Conservation (phyloP, 2,329 filamentous ascomycete genomes). For the Alternaria gaisen region DNA sequence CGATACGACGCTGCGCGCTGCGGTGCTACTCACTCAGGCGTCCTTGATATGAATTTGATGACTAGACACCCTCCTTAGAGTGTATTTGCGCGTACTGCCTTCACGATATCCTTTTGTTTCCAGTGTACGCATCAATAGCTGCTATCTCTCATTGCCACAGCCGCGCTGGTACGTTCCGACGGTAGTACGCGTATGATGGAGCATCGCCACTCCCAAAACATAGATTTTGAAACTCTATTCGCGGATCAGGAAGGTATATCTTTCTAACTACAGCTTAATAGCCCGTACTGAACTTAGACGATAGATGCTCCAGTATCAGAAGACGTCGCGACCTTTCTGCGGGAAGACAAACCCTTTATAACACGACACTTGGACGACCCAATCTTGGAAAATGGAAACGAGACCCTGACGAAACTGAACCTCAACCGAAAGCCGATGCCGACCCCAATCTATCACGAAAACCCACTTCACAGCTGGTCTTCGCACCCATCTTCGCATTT, state of each 20-base stretch:
- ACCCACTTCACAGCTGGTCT: accelerated
- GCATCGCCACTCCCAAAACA: neutral
- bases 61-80: neutral
- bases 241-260: neutral
- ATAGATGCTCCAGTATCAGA: neutral
- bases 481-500: neutral
- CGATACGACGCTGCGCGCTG: slow-evolving; percentile 10
- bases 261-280: neutral
- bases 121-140: neutral
- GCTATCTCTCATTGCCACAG: neutral
- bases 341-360: neutral
- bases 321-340: neutral
- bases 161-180: neutral
- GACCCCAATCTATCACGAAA: accelerated
- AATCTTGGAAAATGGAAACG: neutral
- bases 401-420: accelerated
- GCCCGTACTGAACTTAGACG: neutral
- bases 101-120: neutral
- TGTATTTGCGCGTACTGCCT: neutral
- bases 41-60: neutral
- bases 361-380: neutral
- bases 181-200: neutral
- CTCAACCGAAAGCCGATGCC: neutral
- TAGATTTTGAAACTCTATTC: accelerated
- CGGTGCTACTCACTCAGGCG: neutral